A percentile compares a stretch with the other conserved stretches of the same genome.
phyloP scores from a whole-genome alignment of 2,329 filamentous ascomycete species.

The Epichloe glyceriae region DNA sequence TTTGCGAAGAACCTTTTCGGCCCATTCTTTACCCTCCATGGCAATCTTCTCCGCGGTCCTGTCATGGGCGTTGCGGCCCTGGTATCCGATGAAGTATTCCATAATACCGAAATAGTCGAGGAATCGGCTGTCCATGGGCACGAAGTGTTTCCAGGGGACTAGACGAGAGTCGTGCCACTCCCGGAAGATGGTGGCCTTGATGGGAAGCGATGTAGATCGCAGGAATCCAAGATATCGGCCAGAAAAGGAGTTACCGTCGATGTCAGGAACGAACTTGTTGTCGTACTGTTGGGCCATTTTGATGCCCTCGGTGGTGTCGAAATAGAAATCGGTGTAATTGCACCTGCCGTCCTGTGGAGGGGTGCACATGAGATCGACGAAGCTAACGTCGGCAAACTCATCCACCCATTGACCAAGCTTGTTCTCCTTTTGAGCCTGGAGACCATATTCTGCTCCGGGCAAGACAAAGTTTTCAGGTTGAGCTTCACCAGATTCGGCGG shows the following conservation, averaged over 20 bases:
- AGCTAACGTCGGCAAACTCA: slow-evolving; percentile 35
- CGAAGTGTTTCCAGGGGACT: slow-evolving; percentile 67
- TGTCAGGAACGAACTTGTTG: slow-evolving; percentile 60
- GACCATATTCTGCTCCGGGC: slow-evolving; percentile 32
- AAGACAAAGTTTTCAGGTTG: slow-evolving; percentile 40
- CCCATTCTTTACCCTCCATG: slow-evolving; percentile 52
- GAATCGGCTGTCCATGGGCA: slow-evolving; percentile 66
- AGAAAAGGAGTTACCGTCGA: slow-evolving; percentile 63
- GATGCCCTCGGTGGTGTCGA: slow-evolving; percentile 24
- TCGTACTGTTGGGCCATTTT: slow-evolving; percentile 40
- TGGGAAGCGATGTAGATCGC: slow-evolving; percentile 52
- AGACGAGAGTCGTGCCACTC: slow-evolving; percentile 73
- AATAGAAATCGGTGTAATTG: slow-evolving; percentile 36
- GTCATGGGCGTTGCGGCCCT: slow-evolving; percentile 36
- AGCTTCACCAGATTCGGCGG: slow-evolving; percentile 31
- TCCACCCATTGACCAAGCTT: slow-evolving; percentile 37
- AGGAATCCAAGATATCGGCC: slow-evolving; percentile 59
- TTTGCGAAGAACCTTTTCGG: slow-evolving; percentile 50
- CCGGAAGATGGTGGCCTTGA: slow-evolving; percentile 66
- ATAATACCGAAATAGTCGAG: slow-evolving; percentile 60
- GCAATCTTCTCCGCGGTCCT: slow-evolving; percentile 51
- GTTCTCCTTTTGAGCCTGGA: slow-evolving; percentile 31
- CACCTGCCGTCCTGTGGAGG: slow-evolving; percentile 25
- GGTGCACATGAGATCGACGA: slow-evolving; percentile 41
- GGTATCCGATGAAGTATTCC: slow-evolving; percentile 59